Evolutionary conservation across 2,329 filamentous ascomycete genomes (phyloP).

Genomic region (Colletotrichum aenigma): DNA sequence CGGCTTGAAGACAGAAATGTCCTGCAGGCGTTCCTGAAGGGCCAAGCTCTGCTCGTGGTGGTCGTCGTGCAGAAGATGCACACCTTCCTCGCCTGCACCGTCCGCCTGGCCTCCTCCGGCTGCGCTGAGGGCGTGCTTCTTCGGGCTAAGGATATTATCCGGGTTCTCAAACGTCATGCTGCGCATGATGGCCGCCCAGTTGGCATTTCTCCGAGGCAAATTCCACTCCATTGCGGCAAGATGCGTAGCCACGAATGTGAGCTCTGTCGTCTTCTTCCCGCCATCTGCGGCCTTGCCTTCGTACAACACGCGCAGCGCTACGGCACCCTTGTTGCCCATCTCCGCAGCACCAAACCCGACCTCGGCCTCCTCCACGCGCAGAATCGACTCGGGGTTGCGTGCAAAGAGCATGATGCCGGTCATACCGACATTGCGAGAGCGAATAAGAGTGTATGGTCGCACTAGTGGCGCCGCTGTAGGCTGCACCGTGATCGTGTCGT

Average conservation of each 20-base stretch:
- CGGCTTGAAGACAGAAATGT: slow-evolving; percentile 75
- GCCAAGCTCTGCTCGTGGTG: slow-evolving; percentile 35
- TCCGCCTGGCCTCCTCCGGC: slow-evolving; percentile 24
- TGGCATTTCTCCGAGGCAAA: slow-evolving; percentile 75
- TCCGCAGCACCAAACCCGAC: slow-evolving; percentile 84
- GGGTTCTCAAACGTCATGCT: slow-evolving; percentile 75
- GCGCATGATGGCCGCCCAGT: slow-evolving; percentile 86
- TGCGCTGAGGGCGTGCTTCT: neutral
- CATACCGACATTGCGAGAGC: slow-evolving; percentile 81
- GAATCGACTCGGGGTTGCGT: slow-evolving; percentile 63
- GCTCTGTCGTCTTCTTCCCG: slow-evolving; percentile 52
- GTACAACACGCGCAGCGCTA: slow-evolving; percentile 76
- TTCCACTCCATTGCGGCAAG: slow-evolving; percentile 87
- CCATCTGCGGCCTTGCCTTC: slow-evolving; percentile 32
- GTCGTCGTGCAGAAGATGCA: slow-evolving; percentile 36
- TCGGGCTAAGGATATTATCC: slow-evolving; percentile 37
- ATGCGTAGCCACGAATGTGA: slow-evolving; percentile 90
- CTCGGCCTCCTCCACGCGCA: slow-evolving; percentile 75
- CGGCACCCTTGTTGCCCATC: slow-evolving; percentile 96
- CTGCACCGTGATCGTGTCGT: slow-evolving; percentile 21
- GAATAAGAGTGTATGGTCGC: slow-evolving; percentile 70
- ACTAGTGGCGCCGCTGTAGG: slow-evolving; percentile 22
- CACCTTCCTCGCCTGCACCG: slow-evolving; percentile 29
- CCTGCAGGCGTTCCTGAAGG: slow-evolving; percentile 52
- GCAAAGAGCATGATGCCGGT: slow-evolving; percentile 89